Evolutionary conservation across 768 basidiomycete genomes (phyloP), one percentile per base, ranked within the genome.

Genomic region (Erythrobasidium yunnanense): DNA sequence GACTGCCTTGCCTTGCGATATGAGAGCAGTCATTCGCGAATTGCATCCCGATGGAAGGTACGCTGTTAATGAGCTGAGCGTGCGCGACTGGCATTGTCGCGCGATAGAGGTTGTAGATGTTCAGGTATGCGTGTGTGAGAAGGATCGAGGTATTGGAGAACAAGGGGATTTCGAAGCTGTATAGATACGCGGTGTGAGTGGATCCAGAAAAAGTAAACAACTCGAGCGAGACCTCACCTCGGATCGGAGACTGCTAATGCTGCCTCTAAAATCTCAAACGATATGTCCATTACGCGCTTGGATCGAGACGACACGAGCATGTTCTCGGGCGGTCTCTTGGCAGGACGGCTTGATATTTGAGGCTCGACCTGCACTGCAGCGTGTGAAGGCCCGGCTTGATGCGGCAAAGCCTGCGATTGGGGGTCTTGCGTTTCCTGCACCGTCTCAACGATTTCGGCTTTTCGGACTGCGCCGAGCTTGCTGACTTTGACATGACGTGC

Each of bases 11-110:
- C 1, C 47, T 35, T 0, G 77, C 72, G 5, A 79, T 72, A 69
- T 76, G 75, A 0, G 70, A 54, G 30, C 71, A 72, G 51, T 80
- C 79, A 71, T 80, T 80, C 35, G 74, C 72, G 65, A 76, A 74
- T 67, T 80, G 79, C 74, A 80, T 77, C 0, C 75, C 75, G 20
- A 80, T 62, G 4, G 75, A 74, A 0, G 78, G 78, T 5, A 77
- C 76, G 23, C 75, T 72, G 4, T 63, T 49, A 22, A 78, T 66
- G 18, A 77, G 69, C 0, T 68, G 45, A n/a, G 72, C 65, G 49
- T 76, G 76, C 23, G 73, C 72, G 0, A 76, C 70, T 8, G 77
- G 77, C 23, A 78, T 71, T 15, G 77, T 73, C 0, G 77, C 75
- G 27, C 78, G 75, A 66, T 77, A 77, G 7, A 78, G 71, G 6